Conservation (phyloP, 1,284 basidiomycete species). For the Tylopilus sp. region DNA sequence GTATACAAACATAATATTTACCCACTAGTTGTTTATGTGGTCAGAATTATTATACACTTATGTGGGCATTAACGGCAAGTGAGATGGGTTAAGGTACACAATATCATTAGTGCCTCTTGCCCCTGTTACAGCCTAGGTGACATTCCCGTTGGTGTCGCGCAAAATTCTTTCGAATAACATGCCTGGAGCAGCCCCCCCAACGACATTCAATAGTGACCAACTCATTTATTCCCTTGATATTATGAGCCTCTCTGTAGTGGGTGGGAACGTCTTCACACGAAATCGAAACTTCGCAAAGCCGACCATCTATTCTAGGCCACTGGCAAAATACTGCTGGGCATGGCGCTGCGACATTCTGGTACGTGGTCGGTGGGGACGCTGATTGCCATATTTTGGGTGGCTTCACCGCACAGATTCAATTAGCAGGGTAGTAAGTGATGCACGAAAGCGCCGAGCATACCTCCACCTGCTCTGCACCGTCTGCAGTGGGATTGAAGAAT, state of each 20-base stretch:
- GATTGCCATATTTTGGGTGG: background rate
- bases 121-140: background rate
- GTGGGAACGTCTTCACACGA: background rate
- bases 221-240: background rate
- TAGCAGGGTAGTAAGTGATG: background rate
- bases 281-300: background rate
- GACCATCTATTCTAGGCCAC: background rate
- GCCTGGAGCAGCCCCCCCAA: background rate
- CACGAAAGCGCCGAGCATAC: background rate
- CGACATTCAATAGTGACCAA: accelerated
- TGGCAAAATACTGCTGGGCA: background rate
- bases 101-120: background rate
- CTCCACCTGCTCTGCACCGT: background rate
- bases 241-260: background rate
- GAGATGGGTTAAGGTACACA: background rate
- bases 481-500: background rate
- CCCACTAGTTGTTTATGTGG: no score
- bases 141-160: background rate
- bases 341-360: background rate
- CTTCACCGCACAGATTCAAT: background rate
- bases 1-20: no score
- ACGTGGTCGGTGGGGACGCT: background rate
- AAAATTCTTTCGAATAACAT: background rate
- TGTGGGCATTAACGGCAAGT: background rate
- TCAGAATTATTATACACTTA: no score